Evolutionary conservation across 2,329 filamentous ascomycete species (phyloP), one percentile per base, ranked within the genome.

Genomic region (Emericellopsis atlantica): DNA sequence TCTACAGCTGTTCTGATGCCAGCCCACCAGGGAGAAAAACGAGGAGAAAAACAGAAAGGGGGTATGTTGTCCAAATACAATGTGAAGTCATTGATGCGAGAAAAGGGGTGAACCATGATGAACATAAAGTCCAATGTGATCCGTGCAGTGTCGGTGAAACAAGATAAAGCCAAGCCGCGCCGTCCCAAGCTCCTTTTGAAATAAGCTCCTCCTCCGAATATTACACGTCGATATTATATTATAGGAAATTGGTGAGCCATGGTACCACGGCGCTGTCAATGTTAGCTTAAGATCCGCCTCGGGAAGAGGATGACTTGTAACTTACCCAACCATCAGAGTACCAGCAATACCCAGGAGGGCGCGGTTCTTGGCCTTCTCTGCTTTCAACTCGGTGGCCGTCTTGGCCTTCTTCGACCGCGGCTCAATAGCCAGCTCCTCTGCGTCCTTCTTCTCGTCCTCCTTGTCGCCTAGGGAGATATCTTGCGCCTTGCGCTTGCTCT

Each of bases 321-420:
- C 88, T 67, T 76, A 96, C 92, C 89, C 89, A 60, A 95, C 74
- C 43, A 85, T 86, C 58, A 95, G 72, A 37, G 86, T 92, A 43
- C 87, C 87, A 46, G 81, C 85, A 40, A 96, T 76, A 44, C 92
- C 90, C 47, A 94, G 73, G 45, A 95, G 67, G 37, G 92, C 87
- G 55, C 88, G 78, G 61, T 81, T 86, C 64, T 86, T 81, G 49
- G 95, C 86, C 54, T 80, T 84, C 64, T 93, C 83, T 65, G 87
- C 89, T 60, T 81, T 81, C 49, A 93, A 60, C 61, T 92, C 82
- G 36, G 84, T 75, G 57, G 92, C 84, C 1, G 87, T 83, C 69
- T 81, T 86, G 33, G 75, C 77, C 56, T 82, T 86, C 76, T 96
- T 96, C 58, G 79, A 60, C 37, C 64, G 64, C 4, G 64, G 70